Evolutionary conservation across 805 yeast genomes (phyloP), one percentile per base, ranked within the genome.

Genomic region (Dipodascus albidus): DNA sequence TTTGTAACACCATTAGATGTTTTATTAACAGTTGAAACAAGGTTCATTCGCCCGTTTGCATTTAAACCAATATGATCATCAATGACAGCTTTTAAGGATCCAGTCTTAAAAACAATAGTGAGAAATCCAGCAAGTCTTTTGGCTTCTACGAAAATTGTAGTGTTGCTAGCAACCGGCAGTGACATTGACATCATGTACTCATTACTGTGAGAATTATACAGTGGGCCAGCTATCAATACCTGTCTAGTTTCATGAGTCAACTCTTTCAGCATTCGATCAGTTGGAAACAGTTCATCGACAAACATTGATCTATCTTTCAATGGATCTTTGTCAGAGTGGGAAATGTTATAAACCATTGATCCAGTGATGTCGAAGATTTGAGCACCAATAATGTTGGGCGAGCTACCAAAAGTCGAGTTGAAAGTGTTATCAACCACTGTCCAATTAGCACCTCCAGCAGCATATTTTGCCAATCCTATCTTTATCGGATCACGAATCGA

Each of bases 381-480:
- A 1, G 86, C 89, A 23, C 76, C 78, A 3, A 81, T 78, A 59
- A 85, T 80, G 14, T 77, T 68, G 53, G 79, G 80, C 1, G 87
- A 78, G 1, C 89, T 75, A 50, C 79, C 74, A 31, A 88, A 61
- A 51, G 85, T 82, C 63, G 81, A 82, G 59, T 80, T 80, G 23
- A 83, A 64, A 2, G 79, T 71, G 31, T 74, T 66, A 50, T 65
- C 57, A 15, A 84, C 76, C 9, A 61, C 66, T 38, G 70, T 55
- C 80, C 84, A 69, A 57, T 78, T 70, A 3, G 73, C 62, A 64
- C 87, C 87, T 15, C 96, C 96, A 0, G 91, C 89, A 48, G 79
- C 74, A 64, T 80, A 80, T 49, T 77, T 72, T 1, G 81, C 73
- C 49, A 88, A 69, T 0, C 91, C 81, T 14, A 67, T 60, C 57